phyloP scores from a whole-genome alignment of 495 filamentous ascomycete genomes.

The Pyronema omphalodes region DNA sequence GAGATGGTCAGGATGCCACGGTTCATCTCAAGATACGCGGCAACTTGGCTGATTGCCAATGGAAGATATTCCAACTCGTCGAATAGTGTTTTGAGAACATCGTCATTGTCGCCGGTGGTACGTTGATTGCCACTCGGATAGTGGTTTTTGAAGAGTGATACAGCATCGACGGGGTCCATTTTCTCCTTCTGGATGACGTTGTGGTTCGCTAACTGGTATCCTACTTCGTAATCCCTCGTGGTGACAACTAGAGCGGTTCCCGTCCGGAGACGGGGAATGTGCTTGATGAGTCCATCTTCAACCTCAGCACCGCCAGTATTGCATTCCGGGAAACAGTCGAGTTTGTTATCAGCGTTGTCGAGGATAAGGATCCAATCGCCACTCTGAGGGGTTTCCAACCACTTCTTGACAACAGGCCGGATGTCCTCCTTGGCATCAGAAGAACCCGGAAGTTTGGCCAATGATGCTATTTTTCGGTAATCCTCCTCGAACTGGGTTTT shows the following conservation, averaged over 20 bases:
- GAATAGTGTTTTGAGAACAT: slow-evolving; percentile 3
- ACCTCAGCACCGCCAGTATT: neutral
- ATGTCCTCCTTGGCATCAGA: slow-evolving; percentile 7
- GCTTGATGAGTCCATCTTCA: slow-evolving; percentile 1
- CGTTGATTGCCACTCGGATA: neutral
- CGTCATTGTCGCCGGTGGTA: neutral
- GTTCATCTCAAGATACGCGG: slow-evolving; percentile 4
- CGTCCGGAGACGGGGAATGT: slow-evolving; percentile 9
- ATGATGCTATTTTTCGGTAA: slow-evolving; percentile 6
- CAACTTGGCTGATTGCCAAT: slow-evolving; percentile 9
- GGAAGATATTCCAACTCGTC: slow-evolving; percentile 8
- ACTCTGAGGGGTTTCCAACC: slow-evolving; percentile 8
- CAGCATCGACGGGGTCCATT: slow-evolving; percentile 1
- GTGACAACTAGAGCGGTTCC: slow-evolving; percentile 25
- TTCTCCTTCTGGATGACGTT: neutral
- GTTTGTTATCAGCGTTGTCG: slow-evolving; percentile 13
- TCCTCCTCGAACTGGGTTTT: slow-evolving; percentile 9
- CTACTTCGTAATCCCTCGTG: slow-evolving; percentile 15
- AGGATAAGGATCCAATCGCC: slow-evolving; percentile 12
- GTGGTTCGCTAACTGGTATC: neutral
- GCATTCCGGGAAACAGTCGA: slow-evolving; percentile 2
- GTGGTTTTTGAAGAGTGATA: neutral
- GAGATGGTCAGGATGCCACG: neutral
- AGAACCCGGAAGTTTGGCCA: slow-evolving; percentile 4
- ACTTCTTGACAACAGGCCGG: slow-evolving; percentile 6